Evolutionary conservation across 2,329 filamentous ascomycete genomes (phyloP).

Genomic region (Arachnomyces sp.): DNA sequence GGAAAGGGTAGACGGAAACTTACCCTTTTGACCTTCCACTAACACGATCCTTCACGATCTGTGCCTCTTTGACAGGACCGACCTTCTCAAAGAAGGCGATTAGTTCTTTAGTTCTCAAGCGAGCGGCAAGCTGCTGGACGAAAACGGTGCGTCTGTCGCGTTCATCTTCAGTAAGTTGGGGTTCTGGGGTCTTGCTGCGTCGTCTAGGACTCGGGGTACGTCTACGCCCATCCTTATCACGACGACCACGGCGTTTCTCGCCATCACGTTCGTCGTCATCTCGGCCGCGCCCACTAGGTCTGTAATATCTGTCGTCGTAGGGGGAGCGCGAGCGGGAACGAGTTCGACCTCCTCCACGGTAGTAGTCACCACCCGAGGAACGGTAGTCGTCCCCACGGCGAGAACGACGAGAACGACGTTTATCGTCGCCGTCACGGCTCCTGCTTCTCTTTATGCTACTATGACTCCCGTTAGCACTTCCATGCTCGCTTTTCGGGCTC

Average conservation of each 20-base stretch:
- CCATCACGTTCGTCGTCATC: conserved; percentile 40
- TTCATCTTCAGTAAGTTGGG: conserved; percentile 85
- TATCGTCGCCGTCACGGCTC: conserved; percentile 63
- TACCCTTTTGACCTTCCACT: conserved; percentile 97
- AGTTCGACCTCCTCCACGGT: conserved; percentile 55
- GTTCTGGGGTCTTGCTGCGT: conserved; percentile 47
- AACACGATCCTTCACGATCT: conserved; percentile 96
- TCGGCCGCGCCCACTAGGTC: conserved; percentile 41
- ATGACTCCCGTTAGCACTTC: conserved; percentile 59
- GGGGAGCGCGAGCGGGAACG: conserved; percentile 67
- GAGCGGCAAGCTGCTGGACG: conserved; percentile 93
- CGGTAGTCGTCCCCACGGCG: conserved; percentile 48
- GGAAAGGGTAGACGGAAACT: conserved; percentile 24
- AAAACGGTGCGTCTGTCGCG: conserved; percentile 95
- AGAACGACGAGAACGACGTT: conserved; percentile 63
- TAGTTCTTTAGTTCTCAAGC: conserved; percentile 83
- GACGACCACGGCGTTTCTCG: conserved; percentile 42
- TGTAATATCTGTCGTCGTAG: conserved; percentile 50
- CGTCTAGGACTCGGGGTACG: conserved; percentile 36
- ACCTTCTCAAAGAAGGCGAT: conserved; percentile 94
- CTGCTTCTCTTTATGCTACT: conserved; percentile 73
- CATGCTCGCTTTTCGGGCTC: conserved; percentile 65
- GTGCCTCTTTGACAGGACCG: conserved; percentile 88
- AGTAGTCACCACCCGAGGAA: conserved; percentile 57
- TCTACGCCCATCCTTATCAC: conserved; percentile 39